Conservation (phyloP, 2,329 filamentous ascomycete species). For the Stemphylium lycopersici region DNA sequence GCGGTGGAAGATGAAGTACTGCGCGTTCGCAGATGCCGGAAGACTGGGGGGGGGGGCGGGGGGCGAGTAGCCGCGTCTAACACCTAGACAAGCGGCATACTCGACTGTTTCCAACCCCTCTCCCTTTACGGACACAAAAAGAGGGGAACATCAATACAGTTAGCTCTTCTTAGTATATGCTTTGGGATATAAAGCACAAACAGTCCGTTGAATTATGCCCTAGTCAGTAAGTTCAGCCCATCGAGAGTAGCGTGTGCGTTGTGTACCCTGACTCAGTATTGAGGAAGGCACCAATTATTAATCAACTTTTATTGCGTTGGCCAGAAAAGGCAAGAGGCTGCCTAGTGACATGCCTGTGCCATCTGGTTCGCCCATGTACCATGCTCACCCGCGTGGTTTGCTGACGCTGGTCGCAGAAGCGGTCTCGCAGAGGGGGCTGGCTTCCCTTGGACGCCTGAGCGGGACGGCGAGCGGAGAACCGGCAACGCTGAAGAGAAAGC, state of each 20-base stretch:
- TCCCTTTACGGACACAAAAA: no score
- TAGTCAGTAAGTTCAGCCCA: neutral
- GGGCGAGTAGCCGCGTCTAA: no score
- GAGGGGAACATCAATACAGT: no score
- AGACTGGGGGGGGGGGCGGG: no score
- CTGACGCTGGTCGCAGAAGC: neutral
- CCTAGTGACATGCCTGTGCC: neutral
- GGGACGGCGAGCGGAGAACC: conserved; percentile 9
- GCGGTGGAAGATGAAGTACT: no score
- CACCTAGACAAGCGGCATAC: no score
- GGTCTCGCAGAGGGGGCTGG: neutral
- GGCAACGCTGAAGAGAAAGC: neutral
- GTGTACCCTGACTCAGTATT: neutral
- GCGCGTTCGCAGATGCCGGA: no score
- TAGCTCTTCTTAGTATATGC: no score
- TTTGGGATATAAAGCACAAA: no score
- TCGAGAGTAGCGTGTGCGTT: neutral
- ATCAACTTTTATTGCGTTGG: no score
- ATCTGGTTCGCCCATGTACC: neutral
- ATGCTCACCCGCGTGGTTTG: conserved; percentile 1
- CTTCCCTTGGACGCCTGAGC: conserved; percentile 5
- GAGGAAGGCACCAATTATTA: neutral
- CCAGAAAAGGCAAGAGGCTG: no score
- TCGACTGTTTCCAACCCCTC: no score
- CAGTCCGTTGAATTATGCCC: neutral